Evolutionary conservation across 2,329 filamentous ascomycete species (phyloP).

Genomic region (Aspergillus oerlinghausenensis): DNA sequence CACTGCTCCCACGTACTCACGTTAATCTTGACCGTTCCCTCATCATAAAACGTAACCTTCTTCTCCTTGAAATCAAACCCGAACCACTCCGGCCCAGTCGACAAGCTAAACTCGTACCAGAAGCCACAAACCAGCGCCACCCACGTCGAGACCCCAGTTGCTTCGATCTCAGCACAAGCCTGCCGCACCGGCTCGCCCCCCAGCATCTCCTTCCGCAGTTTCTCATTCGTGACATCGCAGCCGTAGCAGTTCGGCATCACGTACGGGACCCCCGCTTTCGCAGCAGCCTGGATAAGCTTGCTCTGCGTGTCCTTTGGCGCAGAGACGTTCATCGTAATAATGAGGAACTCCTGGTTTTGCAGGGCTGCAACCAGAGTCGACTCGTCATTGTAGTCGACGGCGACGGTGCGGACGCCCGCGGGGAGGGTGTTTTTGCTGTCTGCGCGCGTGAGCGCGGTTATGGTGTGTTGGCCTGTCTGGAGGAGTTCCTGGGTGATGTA

Average conservation of each 20-base stretch:
- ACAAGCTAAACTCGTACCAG: slow-evolving; percentile 52
- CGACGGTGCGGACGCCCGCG: not conserved
- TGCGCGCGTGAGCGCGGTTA: slow-evolving; percentile 48
- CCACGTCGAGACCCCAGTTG: slow-evolving; percentile 34
- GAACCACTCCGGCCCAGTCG: slow-evolving; percentile 28
- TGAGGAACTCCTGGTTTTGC: slow-evolving; percentile 50
- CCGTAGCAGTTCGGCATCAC: slow-evolving; percentile 50
- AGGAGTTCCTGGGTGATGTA: slow-evolving; percentile 37
- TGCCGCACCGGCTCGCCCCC: slow-evolving; percentile 4
- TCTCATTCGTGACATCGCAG: slow-evolving; percentile 21
- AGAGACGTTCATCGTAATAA: slow-evolving; percentile 47
- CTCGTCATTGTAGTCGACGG: slow-evolving; percentile 4
- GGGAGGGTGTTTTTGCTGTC: slow-evolving; percentile 1
- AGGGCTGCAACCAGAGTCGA: slow-evolving; percentile 44
- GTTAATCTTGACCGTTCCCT: slow-evolving; percentile 54
- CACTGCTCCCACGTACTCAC: slow-evolving; percentile 58
- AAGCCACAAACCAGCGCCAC: slow-evolving; percentile 43
- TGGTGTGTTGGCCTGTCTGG: slow-evolving; percentile 44
- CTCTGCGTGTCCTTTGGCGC: slow-evolving; percentile 43
- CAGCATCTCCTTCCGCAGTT: slow-evolving; percentile 21
- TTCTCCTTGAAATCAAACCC: slow-evolving; percentile 48
- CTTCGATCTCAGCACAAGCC: slow-evolving; percentile 30
- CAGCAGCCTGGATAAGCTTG: slow-evolving; percentile 52
- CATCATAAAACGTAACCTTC: slow-evolving; percentile 47
- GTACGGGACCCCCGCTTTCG: slow-evolving; percentile 50